Evolutionary conservation across 1,139 yeast species (phyloP).

Genomic region (Debaryomyces psychrophilus): DNA sequence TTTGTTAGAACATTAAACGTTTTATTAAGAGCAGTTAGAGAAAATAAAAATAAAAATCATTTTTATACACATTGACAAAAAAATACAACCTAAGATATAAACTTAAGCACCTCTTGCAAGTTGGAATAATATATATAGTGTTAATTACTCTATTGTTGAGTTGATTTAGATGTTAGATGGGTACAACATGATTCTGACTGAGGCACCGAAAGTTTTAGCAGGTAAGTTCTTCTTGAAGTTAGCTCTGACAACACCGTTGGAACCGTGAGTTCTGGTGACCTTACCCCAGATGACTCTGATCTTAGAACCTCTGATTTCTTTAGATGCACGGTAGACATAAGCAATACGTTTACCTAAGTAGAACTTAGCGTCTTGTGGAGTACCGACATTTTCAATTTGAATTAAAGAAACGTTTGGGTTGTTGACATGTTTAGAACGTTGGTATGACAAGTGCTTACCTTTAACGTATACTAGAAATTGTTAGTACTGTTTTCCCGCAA

Average conservation of each 20-base stretch:
- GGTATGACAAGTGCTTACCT: slow-evolving; percentile 99
- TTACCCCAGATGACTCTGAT: slow-evolving; percentile 99
- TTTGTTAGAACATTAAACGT: slow-evolving; percentile 16
- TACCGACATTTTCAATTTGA: slow-evolving; percentile 93
- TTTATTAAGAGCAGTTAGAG: slow-evolving; percentile 15
- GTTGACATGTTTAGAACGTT: slow-evolving; percentile 98
- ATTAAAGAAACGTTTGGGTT: slow-evolving; percentile 97
- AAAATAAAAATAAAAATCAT: slow-evolving; percentile 13
- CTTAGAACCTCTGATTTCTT: slow-evolving; percentile 98
- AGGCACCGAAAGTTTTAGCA: slow-evolving; percentile 99
- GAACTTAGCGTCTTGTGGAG: slow-evolving; percentile 94
- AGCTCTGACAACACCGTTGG: slow-evolving; percentile 98
- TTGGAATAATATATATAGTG: slow-evolving; percentile 18
- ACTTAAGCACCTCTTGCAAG: slow-evolving; percentile 12
- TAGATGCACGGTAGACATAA: slow-evolving; percentile 97
- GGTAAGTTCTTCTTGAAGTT: slow-evolving; percentile 99
- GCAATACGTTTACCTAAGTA: slow-evolving; percentile 99
- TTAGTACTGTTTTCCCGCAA: slow-evolving; percentile 38
- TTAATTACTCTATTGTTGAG: slow-evolving; percentile 11
- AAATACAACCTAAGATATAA: slow-evolving; percentile 14
- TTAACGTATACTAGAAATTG: slow-evolving; percentile 88
- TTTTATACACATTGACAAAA: slow-evolving; percentile 16
- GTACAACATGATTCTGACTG: slow-evolving; percentile 99
- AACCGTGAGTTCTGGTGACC: slow-evolving; percentile 98
- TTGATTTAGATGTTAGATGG: slow-evolving; percentile 93